Evolutionary conservation across 1,284 basidiomycete genomes (phyloP).

Genomic region (Acaromyces ingoldii): DNA sequence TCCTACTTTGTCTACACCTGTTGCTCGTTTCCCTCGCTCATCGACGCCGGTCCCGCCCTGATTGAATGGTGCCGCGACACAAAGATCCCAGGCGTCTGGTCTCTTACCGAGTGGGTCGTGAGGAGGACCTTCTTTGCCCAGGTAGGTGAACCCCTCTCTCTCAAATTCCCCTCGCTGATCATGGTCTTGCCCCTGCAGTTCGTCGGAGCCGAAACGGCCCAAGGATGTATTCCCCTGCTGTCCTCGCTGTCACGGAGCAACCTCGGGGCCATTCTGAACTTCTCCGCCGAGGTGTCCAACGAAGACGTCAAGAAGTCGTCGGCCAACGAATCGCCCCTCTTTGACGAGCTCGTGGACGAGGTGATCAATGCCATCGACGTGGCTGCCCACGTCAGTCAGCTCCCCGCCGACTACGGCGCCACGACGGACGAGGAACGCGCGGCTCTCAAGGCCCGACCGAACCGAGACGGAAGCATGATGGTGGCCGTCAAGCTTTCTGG

Average conservation of each 20-base stretch:
- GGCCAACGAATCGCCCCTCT: slow-evolving; percentile 62
- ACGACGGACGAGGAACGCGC: slow-evolving; percentile 16
- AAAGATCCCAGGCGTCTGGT: slow-evolving; percentile 64
- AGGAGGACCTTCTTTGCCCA: slow-evolving; percentile 79
- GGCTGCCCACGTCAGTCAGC: slow-evolving; percentile 9
- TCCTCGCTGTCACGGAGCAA: slow-evolving; percentile 57
- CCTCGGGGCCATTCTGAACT: slow-evolving; percentile 74
- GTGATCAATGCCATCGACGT: neutral
- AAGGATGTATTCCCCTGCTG: slow-evolving; percentile 65
- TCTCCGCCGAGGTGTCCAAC: slow-evolving; percentile 77
- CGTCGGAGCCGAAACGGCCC: slow-evolving; percentile 77
- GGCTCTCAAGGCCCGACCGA: slow-evolving; percentile 16
- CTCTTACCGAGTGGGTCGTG: slow-evolving; percentile 67
- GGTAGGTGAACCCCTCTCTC: slow-evolving; percentile 53
- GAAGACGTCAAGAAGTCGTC: slow-evolving; percentile 58
- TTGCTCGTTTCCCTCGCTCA: slow-evolving; percentile 69
- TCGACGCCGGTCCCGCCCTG: slow-evolving; percentile 72
- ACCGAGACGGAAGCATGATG: slow-evolving; percentile 33
- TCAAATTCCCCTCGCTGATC: neutral
- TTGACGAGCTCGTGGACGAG: slow-evolving; percentile 1
- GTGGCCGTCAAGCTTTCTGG: slow-evolving; percentile 46
- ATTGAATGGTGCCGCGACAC: slow-evolving; percentile 59
- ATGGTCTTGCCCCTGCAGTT: slow-evolving; percentile 56
- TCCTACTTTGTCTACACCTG: slow-evolving; percentile 75
- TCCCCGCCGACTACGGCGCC: slow-evolving; percentile 16